These are phyloP conservation scores for Rosa rugosa DNA, from an alignment of 306 rosid species.

Conservation along the genomic window DNA sequence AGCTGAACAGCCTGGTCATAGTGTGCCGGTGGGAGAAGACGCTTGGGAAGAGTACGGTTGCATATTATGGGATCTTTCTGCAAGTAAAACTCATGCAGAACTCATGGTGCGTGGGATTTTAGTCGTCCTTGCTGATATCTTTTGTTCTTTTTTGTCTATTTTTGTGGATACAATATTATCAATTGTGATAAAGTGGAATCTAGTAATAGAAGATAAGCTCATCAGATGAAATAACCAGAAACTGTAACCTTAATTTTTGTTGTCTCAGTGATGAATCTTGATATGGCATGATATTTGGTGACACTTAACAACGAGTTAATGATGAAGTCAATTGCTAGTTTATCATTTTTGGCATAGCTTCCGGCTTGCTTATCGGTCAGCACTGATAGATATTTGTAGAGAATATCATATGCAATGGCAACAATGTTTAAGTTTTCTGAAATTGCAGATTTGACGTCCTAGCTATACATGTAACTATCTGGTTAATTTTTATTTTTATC, in stretches of 20 bases:
- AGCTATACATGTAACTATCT: background rate
- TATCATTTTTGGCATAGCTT: background rate
- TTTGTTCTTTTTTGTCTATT: background rate
- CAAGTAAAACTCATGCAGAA: conserved; percentile 80
- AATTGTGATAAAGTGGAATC: background rate
- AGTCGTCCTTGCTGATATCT: conserved; percentile 2
- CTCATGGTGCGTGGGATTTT: conserved; percentile 60
- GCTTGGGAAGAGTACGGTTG: conserved; percentile 90
- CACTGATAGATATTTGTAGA: background rate
- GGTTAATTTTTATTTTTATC: background rate
- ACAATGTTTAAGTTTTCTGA: background rate
- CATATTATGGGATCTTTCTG: conserved; percentile 87
- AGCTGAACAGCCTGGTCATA: conserved; percentile 21
- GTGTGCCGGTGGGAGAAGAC: conserved; percentile 34
- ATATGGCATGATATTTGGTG: background rate
- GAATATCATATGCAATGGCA: background rate
- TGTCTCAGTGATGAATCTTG: background rate
- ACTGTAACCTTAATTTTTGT: background rate
- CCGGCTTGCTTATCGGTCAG: background rate
- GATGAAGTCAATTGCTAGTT: background rate
- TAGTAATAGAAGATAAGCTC: background rate
- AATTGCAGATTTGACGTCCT: too few relatives aligned
- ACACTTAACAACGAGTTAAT: background rate
- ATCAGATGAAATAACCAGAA: background rate
- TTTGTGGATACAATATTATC: background rate